Percentiles rank a stretch among this genome's conserved stretches.
These are phyloP conservation scores for Fusarium aywerte DNA, from an alignment of 2,329 filamentous ascomycete species.

Conservation along the genomic window DNA sequence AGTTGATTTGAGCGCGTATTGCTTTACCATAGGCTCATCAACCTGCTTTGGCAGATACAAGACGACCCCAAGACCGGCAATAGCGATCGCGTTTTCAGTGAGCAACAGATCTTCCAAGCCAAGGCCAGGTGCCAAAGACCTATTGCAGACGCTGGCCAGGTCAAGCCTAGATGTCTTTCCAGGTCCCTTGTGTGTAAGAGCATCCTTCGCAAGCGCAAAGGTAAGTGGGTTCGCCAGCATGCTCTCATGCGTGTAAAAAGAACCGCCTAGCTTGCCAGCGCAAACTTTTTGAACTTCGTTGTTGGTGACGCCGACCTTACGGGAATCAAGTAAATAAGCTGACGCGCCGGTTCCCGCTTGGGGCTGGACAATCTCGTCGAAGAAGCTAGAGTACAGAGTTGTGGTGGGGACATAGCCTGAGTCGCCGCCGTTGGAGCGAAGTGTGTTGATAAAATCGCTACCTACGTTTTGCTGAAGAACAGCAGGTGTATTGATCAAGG, in stretches of 20 bases:
- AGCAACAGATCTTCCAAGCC: background rate
- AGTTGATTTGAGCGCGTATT: background rate
- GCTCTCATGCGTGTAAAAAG: slow-evolving; percentile 16
- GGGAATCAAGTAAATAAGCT: slow-evolving; percentile 1
- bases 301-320: background rate
- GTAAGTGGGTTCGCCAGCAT: slow-evolving; percentile 5
- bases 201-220: slow-evolving; percentile 11
- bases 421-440: slow-evolving; percentile 6
- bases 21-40: background rate
- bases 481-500: background rate
- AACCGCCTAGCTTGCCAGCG: background rate
- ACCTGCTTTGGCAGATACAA: background rate
- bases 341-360: slow-evolving; percentile 1
- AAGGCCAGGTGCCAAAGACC: background rate
- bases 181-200: background rate
- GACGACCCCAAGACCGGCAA: background rate
- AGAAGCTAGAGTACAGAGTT: slow-evolving; percentile 16
- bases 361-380: slow-evolving; percentile 12
- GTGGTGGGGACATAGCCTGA: slow-evolving; percentile 10
- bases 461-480: slow-evolving; percentile 12
- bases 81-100: background rate
- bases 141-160: background rate
- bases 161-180: background rate
- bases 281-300: slow-evolving; percentile 2
- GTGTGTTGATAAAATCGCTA: slow-evolving; percentile 2